Conservation (phyloP, 139 green algal species). For the Zygnema circumcarinatum region DNA sequence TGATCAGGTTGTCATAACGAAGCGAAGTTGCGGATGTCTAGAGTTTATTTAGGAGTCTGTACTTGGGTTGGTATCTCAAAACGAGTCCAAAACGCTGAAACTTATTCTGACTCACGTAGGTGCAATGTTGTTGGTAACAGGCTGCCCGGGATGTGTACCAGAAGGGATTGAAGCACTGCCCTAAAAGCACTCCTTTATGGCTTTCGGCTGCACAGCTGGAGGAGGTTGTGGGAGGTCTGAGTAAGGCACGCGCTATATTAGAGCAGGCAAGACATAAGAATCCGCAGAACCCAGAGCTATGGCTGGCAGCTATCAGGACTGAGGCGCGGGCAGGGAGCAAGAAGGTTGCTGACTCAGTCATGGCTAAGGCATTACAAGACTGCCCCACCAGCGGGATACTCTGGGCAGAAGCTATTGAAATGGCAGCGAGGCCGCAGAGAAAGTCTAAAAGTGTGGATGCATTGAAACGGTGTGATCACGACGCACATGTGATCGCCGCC, state of each 20-base stretch:
- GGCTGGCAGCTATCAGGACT: slow-evolving; percentile 87
- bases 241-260: slow-evolving; percentile 78
- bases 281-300: slow-evolving; percentile 81
- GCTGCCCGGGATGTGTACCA: slow-evolving; percentile 69
- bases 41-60: too few relatives aligned
- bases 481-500: slow-evolving; percentile 79
- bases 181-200: slow-evolving; percentile 60
- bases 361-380: slow-evolving; percentile 91
- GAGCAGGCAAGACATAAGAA: slow-evolving; percentile 85
- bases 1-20: too few relatives aligned
- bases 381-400: slow-evolving; percentile 86
- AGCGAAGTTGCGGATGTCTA: too few relatives aligned
- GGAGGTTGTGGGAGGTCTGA: slow-evolving; percentile 72
- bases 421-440: slow-evolving; percentile 85
- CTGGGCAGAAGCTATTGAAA: slow-evolving; percentile 84
- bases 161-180: slow-evolving; percentile 53
- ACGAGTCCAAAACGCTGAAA: too few relatives aligned
- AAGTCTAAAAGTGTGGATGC: slow-evolving; percentile 86
- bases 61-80: too few relatives aligned
- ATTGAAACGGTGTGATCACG: slow-evolving; percentile 91
- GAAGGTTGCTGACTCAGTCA: slow-evolving; percentile 79
- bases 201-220: slow-evolving; percentile 73
- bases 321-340: slow-evolving; percentile 70
- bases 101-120: too few relatives aligned
- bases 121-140: slow-evolving; percentile 54